These are phyloP conservation scores for Nicotiana paniculata DNA, from an alignment of 257 asterid species.

Conservation along the genomic window DNA sequence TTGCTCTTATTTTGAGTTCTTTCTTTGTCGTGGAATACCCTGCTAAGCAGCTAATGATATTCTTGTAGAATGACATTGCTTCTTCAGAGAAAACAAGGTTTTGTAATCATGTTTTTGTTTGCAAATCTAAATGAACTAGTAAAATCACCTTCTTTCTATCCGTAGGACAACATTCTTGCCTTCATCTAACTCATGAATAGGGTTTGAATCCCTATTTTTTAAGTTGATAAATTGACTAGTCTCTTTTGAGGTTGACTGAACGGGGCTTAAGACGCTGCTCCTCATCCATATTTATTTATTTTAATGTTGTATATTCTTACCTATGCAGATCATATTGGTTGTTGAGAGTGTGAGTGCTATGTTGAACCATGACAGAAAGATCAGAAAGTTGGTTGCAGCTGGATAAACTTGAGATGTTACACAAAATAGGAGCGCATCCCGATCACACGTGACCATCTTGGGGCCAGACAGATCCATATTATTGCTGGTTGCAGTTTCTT, in stretches of 20 bases:
- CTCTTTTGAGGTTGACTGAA: neutral
- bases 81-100: neutral
- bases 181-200: neutral
- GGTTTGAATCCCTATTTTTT: neutral
- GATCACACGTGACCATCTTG: neutral
- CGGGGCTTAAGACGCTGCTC: neutral
- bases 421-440: neutral
- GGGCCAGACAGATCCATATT: neutral
- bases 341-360: slow-evolving; percentile 86
- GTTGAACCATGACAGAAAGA: slow-evolving; percentile 77
- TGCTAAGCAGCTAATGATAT: neutral
- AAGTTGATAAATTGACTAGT: neutral
- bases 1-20: neutral
- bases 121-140: neutral
- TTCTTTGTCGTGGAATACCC: neutral
- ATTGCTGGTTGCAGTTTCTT: neutral
- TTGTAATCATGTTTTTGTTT: neutral
- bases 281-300: neutral
- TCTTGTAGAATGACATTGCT: neutral
- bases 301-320: neutral
- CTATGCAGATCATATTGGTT: slow-evolving; percentile 62
- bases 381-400: slow-evolving; percentile 44
- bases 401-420: slow-evolving; percentile 23
- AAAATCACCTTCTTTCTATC: neutral
- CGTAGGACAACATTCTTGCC: neutral